A percentile compares a stretch with the other conserved stretches of the same genome.
Conservation (phyloP, 208 protist genomes). For the Leishmania martiniquensis region DNA sequence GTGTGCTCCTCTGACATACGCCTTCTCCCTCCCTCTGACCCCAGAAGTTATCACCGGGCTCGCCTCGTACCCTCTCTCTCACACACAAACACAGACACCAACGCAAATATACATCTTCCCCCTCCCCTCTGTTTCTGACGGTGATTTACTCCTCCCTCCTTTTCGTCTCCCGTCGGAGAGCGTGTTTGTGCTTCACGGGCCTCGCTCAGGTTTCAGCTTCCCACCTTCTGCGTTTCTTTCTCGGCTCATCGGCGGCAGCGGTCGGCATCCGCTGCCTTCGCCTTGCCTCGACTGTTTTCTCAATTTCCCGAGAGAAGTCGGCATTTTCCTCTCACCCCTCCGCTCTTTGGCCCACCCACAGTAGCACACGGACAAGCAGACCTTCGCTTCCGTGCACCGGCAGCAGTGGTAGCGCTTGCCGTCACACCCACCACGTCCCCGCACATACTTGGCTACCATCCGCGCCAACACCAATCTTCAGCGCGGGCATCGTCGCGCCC, state of each 20-base stretch:
- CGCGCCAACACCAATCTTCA: not conserved
- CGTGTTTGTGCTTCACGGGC: not conserved
- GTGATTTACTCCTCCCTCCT: not conserved
- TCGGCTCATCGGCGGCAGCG: not conserved
- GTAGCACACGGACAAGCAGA: not conserved
- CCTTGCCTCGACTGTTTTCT: not conserved
- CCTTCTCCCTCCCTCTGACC: not conserved
- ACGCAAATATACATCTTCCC: not conserved
- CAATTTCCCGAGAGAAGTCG: not conserved
- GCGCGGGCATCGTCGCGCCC: not conserved
- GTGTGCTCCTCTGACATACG: not conserved
- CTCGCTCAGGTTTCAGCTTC: no score
- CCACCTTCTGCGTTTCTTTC: not conserved
- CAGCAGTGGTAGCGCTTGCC: not conserved
- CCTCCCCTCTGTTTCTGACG: no score
- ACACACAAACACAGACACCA: not conserved
- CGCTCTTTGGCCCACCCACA: not conserved
- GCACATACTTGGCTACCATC: not conserved
- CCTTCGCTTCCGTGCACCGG: not conserved
- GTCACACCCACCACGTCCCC: not conserved
- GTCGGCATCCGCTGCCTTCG: not conserved
- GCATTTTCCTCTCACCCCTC: not conserved
- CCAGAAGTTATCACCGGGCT: not conserved
- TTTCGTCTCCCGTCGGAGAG: not conserved
- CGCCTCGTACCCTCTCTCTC: not conserved